Evolutionary conservation across 179 eudicot species (phyloP).

Genomic region (Spinacia oleracea): DNA sequence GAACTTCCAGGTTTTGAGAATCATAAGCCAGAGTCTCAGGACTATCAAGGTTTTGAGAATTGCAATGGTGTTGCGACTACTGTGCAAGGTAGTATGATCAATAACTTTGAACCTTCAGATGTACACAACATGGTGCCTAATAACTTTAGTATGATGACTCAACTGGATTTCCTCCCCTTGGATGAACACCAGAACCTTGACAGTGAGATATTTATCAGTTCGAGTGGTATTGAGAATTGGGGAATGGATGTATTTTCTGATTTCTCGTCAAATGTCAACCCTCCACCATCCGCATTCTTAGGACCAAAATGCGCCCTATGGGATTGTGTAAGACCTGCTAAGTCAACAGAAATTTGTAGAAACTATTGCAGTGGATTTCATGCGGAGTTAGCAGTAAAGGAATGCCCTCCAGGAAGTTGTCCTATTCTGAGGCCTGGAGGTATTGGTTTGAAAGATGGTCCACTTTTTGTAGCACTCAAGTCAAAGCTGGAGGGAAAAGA

Average conservation of each 20-base stretch:
- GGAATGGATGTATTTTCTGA: slow-evolving; percentile 54
- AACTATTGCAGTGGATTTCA: slow-evolving; percentile 77
- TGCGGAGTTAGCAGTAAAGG: slow-evolving; percentile 69
- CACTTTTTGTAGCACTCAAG: slow-evolving; percentile 68
- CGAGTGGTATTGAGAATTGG: slow-evolving; percentile 44
- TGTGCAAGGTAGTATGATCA: slow-evolving; percentile 25
- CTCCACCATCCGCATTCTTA: slow-evolving; percentile 85
- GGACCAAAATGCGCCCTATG: slow-evolving; percentile 96
- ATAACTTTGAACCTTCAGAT: slow-evolving; percentile 39
- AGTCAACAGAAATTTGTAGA: slow-evolving; percentile 48
- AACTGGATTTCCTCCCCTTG: slow-evolving; percentile 49
- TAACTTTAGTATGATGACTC: slow-evolving; percentile 42
- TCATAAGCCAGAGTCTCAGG: slow-evolving; percentile 35
- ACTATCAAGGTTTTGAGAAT: slow-evolving; percentile 52
- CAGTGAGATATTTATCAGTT: slow-evolving; percentile 46
- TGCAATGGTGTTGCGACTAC: slow-evolving; percentile 38
- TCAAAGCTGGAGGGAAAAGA: slow-evolving; percentile 78
- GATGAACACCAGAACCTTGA: slow-evolving; percentile 46
- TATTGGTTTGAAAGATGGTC: slow-evolving; percentile 78
- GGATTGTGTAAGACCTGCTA: slow-evolving; percentile 96
- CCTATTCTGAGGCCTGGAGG: slow-evolving; percentile 95
- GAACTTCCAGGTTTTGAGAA: slow-evolving; percentile 37
- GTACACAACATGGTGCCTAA: slow-evolving; percentile 39
- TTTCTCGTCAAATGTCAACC: slow-evolving; percentile 50
- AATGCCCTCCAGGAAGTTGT: slow-evolving; percentile 76